Base-by-base conservation (phyloP, 2,329 filamentous ascomycete genomes). In the Claviceps paspali region DNA sequence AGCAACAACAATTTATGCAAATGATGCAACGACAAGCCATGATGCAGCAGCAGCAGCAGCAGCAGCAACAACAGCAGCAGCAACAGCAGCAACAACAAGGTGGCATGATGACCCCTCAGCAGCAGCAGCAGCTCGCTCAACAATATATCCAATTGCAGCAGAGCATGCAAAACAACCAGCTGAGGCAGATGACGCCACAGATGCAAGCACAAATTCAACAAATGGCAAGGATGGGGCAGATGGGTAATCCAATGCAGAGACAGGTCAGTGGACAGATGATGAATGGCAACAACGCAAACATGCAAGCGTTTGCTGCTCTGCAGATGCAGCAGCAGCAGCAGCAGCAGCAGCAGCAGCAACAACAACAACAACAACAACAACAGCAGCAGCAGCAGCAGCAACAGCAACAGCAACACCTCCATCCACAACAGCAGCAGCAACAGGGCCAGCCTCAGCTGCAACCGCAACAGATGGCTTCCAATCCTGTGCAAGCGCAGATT, bases 111-210 rank as follows among this genome's bases (percentile, higher is more conserved):
- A 60, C 52, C 15, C 58, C 52, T 26, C 55, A 60, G 33, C 53
- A 60, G 36, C 60, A 63, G 11, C 60, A 63, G 39, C 60, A 62
- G 24, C 52, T 62, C 33, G 57, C 59, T 2, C 59, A 63, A 28
- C 61, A 64, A 36, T 64, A 66, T 45, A 53, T 57, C 3, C 61
- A 65, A 38, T 54, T 61, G 40, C 49, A 67, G 27, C 61, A 56
- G 42, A 58, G 57, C 26, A 56, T 65, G 53, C 60, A 61, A 34
- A 48, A 46, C n/a, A 51, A 50, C 33, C 51, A 53, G 35, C 40
- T 53, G 39, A 48, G 51, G 4, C 53, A 57, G 34, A 55, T 56
- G 52, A 49, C 52, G 29, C 53, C 57, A 3, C 57, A 62, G 36
- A 56, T 61, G 51, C 55, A 61, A 39, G 55, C 53, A 4, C 54